Conservation (phyloP, 495 filamentous ascomycete genomes). For the Massariosphaeria phaeospora region DNA sequence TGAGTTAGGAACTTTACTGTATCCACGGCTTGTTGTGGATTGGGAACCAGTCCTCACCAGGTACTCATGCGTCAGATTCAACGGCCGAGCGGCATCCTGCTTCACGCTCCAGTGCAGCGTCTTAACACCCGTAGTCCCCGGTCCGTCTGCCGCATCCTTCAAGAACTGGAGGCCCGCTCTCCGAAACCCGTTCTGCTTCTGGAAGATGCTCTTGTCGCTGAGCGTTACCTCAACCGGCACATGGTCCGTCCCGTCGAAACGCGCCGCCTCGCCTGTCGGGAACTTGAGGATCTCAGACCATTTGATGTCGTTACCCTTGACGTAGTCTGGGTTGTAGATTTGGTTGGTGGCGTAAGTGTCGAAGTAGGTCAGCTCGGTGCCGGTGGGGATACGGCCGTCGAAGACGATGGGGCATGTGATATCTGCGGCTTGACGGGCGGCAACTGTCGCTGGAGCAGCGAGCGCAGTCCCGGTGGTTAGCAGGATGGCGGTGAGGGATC, state of each 20-base stretch:
- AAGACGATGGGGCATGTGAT: conserved; percentile 32
- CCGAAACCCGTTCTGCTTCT: conserved; percentile 30
- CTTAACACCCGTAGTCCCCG: conserved; percentile 23
- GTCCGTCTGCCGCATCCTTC: conserved; percentile 19
- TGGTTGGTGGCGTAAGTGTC: conserved; percentile 28
- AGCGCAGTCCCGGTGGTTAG: conserved; percentile 11
- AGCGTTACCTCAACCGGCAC: conserved; percentile 26
- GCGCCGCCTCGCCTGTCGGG: conserved; percentile 15
- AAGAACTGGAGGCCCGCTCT: conserved; percentile 31
- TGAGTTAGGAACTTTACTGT: too few species aligned
- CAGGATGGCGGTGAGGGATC: conserved; percentile 6
- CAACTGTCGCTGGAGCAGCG: conserved; percentile 1
- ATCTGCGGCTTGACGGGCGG: neutral
- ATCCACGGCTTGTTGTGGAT: neutral
- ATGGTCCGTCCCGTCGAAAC: conserved; percentile 22
- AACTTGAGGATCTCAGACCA: conserved; percentile 27
- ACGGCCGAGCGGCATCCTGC: conserved; percentile 25
- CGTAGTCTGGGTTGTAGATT: conserved; percentile 34
- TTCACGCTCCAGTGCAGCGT: conserved; percentile 32
- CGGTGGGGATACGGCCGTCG: conserved; percentile 27
- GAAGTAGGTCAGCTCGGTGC: conserved; percentile 16
- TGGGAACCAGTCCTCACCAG: conserved; percentile 12
- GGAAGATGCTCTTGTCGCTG: conserved; percentile 31
- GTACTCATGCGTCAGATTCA: conserved; percentile 33
- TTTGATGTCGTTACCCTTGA: conserved; percentile 23